A percentile compares a stretch with the other conserved stretches of the same genome.
Conservation (phyloP, 768 basidiomycete species). For the Hydnum rufescens region DNA sequence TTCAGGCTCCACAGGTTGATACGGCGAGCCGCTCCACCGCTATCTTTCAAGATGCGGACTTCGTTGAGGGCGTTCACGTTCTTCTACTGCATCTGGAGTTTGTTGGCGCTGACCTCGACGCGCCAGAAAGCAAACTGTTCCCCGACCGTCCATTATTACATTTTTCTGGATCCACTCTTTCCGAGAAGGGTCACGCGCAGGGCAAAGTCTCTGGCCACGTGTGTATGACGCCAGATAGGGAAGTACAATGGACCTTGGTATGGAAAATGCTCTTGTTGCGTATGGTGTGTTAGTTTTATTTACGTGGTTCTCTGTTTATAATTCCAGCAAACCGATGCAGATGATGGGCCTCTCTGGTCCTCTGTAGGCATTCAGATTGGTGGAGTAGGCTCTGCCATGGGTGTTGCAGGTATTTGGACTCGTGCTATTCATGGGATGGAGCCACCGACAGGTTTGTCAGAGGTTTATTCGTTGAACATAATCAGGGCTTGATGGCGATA, state of each 20-base stretch:
- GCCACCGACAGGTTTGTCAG: no score
- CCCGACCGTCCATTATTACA: neutral
- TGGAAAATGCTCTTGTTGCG: neutral
- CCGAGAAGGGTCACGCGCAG: no score
- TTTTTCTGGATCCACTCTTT: no score
- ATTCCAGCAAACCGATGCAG: neutral
- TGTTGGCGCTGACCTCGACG: constrained; percentile 16
- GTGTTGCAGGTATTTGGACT: constrained; percentile 51
- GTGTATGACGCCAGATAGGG: neutral
- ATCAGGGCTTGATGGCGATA: no score
- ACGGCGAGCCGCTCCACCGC: neutral
- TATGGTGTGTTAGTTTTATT: no score
- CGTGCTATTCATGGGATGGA: constrained; percentile 39
- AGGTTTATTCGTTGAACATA: no score
- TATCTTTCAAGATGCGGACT: constrained; percentile 34
- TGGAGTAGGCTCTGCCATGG: constrained; percentile 39
- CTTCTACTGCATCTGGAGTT: constrained; percentile 36
- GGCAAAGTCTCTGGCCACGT: constrained; percentile 5
- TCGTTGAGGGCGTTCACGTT: constrained; percentile 45
- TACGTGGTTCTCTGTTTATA: neutral
- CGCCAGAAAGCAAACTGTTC: no score
- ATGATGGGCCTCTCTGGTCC: constrained; percentile 7
- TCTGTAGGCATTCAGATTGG: constrained; percentile 28
- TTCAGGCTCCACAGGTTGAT: neutral
- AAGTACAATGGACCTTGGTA: constrained; percentile 7